phyloP scores from a whole-genome alignment of 2,329 filamentous ascomycete genomes.

The Blastomyces gilchristii region DNA sequence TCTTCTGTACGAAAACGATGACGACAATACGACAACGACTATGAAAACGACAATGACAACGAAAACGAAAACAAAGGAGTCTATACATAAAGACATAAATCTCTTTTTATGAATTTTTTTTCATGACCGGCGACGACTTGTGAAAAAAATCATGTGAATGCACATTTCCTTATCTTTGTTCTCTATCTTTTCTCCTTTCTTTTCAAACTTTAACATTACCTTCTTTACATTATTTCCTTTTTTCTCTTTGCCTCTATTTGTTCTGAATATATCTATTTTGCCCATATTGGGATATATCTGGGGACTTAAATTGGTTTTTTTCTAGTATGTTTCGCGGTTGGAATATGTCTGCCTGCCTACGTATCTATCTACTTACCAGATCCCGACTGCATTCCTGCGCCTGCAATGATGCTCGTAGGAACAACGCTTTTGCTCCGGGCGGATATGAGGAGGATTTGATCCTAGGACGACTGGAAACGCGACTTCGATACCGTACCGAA shows the following conservation, averaged over 20 bases:
- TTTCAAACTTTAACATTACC: not conserved
- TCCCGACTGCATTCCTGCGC: too few species aligned
- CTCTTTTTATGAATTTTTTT: not conserved
- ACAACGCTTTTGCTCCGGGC: too few species aligned
- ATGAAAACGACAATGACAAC: constrained; percentile 11
- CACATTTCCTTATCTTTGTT: too few species aligned
- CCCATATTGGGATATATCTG: not conserved
- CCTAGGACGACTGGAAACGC: too few species aligned
- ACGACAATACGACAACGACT: constrained; percentile 18
- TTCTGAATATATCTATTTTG: not conserved
- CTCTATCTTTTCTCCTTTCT: not conserved
- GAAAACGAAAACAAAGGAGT: not conserved
- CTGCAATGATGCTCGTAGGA: too few species aligned
- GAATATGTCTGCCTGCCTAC: not conserved
- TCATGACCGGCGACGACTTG: not conserved
- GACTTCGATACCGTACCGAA: too few species aligned
- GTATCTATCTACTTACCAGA: not conserved
- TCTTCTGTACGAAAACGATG: constrained; percentile 15
- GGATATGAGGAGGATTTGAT: too few species aligned
- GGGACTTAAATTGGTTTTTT: not conserved
- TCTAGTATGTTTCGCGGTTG: not conserved
- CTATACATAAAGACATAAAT: not conserved
- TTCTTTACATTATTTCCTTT: not conserved
- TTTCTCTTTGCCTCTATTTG: not conserved
- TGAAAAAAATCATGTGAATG: constrained; percentile 17